phyloP scores from a whole-genome alignment of 129 eudicot species.

The Kitagawia praeruptora region DNA sequence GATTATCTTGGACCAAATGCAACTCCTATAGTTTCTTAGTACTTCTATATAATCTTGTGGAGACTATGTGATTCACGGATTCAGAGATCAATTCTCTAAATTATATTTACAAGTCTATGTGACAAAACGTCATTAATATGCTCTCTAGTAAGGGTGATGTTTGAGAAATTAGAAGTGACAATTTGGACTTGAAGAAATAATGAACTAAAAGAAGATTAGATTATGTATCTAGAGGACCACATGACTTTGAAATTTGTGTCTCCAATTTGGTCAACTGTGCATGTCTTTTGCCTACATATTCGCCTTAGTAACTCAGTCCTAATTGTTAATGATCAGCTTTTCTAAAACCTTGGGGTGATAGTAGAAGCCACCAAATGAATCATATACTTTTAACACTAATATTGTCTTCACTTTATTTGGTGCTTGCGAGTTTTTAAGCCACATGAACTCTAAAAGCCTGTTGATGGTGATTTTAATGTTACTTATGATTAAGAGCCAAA shows the following conservation, averaged over 20 bases:
- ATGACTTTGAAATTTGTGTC: not conserved
- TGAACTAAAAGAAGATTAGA: not conserved
- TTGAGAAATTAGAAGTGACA: not conserved
- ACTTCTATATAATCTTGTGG: not conserved
- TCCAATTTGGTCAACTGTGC: not conserved
- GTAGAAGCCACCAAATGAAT: not conserved
- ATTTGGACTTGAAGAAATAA: not conserved
- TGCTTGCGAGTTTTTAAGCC: not conserved
- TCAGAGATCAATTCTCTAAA: not conserved
- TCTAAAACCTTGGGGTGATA: not conserved
- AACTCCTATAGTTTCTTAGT: not conserved
- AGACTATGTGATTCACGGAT: not conserved
- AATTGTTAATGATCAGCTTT: not conserved
- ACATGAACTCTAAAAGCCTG: not conserved
- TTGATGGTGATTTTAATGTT: not conserved
- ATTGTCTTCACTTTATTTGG: not conserved
- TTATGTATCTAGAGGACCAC: not conserved
- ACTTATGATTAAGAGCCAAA: not conserved
- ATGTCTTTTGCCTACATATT: not conserved
- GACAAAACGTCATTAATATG: not conserved
- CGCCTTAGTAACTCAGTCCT: not conserved
- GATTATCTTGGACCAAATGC: not conserved
- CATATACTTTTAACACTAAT: not conserved
- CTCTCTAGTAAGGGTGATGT: not conserved
- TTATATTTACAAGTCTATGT: not conserved